Evolutionary conservation across 2,329 filamentous ascomycete species (phyloP).

Genomic region (Elsinoe arachidis): DNA sequence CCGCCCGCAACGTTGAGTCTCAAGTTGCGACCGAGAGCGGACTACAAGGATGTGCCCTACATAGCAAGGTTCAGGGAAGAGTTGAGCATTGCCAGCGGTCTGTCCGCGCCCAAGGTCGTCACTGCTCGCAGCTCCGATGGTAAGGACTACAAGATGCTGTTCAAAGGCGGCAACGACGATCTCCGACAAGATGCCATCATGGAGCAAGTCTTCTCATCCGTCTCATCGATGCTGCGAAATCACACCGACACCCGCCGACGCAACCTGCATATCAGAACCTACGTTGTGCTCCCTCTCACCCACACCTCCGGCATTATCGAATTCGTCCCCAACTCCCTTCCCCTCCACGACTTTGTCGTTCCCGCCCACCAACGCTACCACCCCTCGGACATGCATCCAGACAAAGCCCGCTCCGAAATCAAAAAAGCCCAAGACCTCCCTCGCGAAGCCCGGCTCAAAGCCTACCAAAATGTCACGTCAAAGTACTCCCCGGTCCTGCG

Average conservation of each 20-base stretch:
- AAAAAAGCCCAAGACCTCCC: conserved; percentile 60
- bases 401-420: conserved; percentile 71
- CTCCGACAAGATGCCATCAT: conserved; percentile 96
- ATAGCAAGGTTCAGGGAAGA: conserved; percentile 62
- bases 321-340: conserved; percentile 88
- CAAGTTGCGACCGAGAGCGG: conserved; percentile 58
- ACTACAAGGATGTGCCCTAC: conserved; percentile 70
- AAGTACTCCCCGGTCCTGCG: conserved; percentile 87
- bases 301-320: conserved; percentile 85
- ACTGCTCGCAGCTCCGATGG: conserved; percentile 74
- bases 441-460: conserved; percentile 60
- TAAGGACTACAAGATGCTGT: conserved; percentile 72
- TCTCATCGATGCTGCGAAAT: conserved; percentile 78
- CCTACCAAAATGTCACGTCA: conserved; percentile 69
- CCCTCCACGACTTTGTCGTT: conserved; percentile 84
- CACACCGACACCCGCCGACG: conserved; percentile 82
- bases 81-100: conserved; percentile 79
- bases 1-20: conserved; percentile 88
- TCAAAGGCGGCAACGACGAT: conserved; percentile 94
- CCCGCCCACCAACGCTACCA: conserved; percentile 82
- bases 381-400: conserved; percentile 71
- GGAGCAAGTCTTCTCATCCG: conserved; percentile 98
- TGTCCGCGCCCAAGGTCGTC: conserved; percentile 90
- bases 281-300: conserved; percentile 89
- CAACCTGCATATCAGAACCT: conserved; percentile 83